A percentile compares a stretch with the other conserved stretches of the same genome.
phyloP scores from a whole-genome alignment of 2,329 filamentous ascomycete species.

The Neofusicoccum kwambonambiense region DNA sequence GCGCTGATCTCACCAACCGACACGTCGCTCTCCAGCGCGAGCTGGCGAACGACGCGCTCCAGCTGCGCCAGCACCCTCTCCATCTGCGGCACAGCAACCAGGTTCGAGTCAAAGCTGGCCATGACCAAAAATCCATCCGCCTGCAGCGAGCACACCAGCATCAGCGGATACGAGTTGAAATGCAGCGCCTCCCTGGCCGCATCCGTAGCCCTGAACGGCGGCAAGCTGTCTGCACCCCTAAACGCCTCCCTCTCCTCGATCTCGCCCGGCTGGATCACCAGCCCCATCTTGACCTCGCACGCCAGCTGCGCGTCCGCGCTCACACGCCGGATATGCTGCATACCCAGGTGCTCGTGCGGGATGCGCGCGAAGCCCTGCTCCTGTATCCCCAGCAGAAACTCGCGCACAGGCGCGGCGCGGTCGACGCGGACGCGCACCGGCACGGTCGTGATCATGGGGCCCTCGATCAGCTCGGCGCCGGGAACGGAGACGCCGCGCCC shows the following conservation, averaged over 20 bases:
- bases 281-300: constrained; percentile 44
- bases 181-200: constrained; percentile 60
- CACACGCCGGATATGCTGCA: constrained; percentile 57
- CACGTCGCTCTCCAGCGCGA: constrained; percentile 32
- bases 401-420: constrained; percentile 37
- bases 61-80: constrained; percentile 55
- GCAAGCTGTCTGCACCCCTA: constrained; percentile 55
- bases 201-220: constrained; percentile 53
- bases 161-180: constrained; percentile 60
- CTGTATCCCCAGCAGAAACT: constrained; percentile 59
- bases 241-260: constrained; percentile 19
- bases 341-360: constrained; percentile 62
- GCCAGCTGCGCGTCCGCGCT: constrained; percentile 51
- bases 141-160: constrained; percentile 63
- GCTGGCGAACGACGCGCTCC: constrained; percentile 49
- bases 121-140: constrained; percentile 57
- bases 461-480: constrained; percentile 70
- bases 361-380: constrained; percentile 57
- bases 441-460: constrained; percentile 75
- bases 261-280: constrained; percentile 36
- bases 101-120: constrained; percentile 65
- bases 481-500: constrained; percentile 70
- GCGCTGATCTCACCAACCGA: constrained; percentile 37
- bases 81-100: constrained; percentile 53
- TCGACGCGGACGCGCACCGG: constrained; percentile 64